These are phyloP conservation scores for Cordyceps cicadae DNA, from an alignment of 2,329 filamentous ascomycete species.

Conservation along the genomic window DNA sequence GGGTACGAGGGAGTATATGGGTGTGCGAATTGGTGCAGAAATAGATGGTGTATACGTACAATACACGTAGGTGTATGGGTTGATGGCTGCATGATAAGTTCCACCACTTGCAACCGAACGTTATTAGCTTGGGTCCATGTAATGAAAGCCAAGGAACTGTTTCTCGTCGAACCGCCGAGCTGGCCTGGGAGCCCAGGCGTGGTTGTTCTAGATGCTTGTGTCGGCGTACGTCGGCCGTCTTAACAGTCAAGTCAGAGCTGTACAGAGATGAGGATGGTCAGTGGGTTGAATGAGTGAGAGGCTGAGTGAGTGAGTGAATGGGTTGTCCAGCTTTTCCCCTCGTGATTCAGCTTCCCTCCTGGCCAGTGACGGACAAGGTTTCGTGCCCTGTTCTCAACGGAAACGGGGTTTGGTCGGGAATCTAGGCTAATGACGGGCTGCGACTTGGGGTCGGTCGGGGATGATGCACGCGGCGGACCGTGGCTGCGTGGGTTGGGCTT, in stretches of 20 bases:
- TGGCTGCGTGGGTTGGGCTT: background rate
- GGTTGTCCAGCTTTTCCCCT: background rate
- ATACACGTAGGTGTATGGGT: background rate
- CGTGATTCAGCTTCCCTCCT: background rate
- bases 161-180: background rate
- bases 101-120: background rate
- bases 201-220: background rate
- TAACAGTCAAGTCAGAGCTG: background rate
- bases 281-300: no score
- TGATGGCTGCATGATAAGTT: background rate
- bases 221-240: background rate
- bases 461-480: slow-evolving; percentile 3
- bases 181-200: background rate
- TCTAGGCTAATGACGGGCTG: slow-evolving; percentile 6
- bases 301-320: background rate
- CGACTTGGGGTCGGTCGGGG: slow-evolving; percentile 8
- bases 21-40: no score
- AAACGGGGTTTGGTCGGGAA: slow-evolving; percentile 8
- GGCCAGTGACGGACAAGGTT: background rate
- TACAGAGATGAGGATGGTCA: background rate
- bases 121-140: slow-evolving; percentile 5
- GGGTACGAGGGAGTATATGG: no score
- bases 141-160: background rate
- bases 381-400: background rate
- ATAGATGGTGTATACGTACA: background rate